Percentiles rank a stretch among this genome's conserved stretches.
Conservation (phyloP, 2,329 filamentous ascomycete species). For the Venturia effusa region DNA sequence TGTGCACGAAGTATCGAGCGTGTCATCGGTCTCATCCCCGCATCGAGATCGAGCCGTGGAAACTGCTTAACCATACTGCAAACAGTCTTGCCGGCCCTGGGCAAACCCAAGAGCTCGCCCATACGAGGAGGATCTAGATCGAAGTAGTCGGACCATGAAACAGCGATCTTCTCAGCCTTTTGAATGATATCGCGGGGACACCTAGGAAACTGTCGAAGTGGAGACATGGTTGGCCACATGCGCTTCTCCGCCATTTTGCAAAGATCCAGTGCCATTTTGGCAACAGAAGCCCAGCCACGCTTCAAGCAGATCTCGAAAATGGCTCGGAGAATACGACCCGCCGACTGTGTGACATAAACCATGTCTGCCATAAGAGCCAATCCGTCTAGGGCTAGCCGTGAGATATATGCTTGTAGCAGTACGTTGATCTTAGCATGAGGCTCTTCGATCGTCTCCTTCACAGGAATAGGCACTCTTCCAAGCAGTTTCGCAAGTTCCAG, state of each 20-base stretch:
- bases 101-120: conserved; percentile 86
- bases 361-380: conserved; percentile 95
- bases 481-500: conserved; percentile 88
- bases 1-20: conserved; percentile 86
- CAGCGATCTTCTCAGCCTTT: conserved; percentile 90
- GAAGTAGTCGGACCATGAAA: conserved; percentile 88
- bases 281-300: conserved; percentile 90
- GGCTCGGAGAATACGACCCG: conserved; percentile 86
- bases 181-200: conserved; percentile 79
- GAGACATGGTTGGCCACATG: conserved; percentile 99
- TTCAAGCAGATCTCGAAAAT: conserved; percentile 97
- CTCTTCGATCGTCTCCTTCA: conserved; percentile 96
- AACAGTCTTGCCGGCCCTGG: conserved; percentile 75
- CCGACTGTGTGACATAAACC: conserved; percentile 97
- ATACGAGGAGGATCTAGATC: conserved; percentile 93
- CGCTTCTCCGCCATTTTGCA: conserved; percentile 99
- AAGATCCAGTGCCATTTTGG: conserved; percentile 82
- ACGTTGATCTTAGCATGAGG: conserved; percentile 98
- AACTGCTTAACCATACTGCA: conserved; percentile 86
- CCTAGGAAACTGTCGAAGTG: conserved; percentile 75
- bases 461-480: conserved; percentile 81
- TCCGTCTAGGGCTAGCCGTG: conserved; percentile 83
- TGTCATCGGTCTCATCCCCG: conserved; percentile 89
- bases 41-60: conserved; percentile 82
- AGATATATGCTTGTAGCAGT: conserved; percentile 91